These are phyloP conservation scores for Hericium rajendrae DNA, from an alignment of 768 basidiomycete genomes.

Conservation along the genomic window DNA sequence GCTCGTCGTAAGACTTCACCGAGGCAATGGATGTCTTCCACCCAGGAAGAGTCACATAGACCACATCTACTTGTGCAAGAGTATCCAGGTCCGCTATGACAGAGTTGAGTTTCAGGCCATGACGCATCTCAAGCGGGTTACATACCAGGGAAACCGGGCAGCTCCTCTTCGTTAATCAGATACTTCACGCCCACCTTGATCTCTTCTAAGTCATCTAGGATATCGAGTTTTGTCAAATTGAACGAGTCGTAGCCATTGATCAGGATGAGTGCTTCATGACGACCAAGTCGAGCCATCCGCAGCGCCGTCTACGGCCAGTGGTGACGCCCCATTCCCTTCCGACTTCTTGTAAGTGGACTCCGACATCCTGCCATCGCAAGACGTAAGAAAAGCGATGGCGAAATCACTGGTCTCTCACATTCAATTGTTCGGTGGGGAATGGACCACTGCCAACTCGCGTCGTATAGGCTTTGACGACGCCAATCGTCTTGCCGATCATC, in stretches of 20 bases:
- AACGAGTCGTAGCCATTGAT: constrained; percentile 94
- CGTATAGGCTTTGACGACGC: constrained; percentile 97
- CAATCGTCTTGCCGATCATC: constrained; percentile 76
- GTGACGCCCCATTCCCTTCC: constrained; percentile 89
- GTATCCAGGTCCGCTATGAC: constrained; percentile 72
- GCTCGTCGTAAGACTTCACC: constrained; percentile 51
- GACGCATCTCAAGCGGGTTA: too few species aligned
- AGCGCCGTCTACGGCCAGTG: constrained; percentile 85
- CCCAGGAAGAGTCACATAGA: constrained; percentile 83
- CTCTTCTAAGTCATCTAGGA: constrained; percentile 76
- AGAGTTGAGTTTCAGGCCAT: background rate
- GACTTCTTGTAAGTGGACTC: constrained; percentile 85
- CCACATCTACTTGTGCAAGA: constrained; percentile 71
- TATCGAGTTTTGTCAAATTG: constrained; percentile 94
- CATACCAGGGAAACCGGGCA: constrained; percentile 79
- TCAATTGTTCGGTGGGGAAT: constrained; percentile 92
- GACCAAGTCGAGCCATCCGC: constrained; percentile 97
- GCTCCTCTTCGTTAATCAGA: constrained; percentile 61
- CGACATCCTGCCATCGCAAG: constrained; percentile 46
- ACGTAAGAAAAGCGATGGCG: background rate
- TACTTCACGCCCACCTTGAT: constrained; percentile 87
- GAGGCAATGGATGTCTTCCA: constrained; percentile 77
- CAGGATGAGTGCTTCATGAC: constrained; percentile 85
- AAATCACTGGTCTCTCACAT: constrained; percentile 37
- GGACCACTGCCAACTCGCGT: constrained; percentile 98